Percentiles rank a stretch among this genome's conserved stretches.
phyloP scores from a whole-genome alignment of 2,329 filamentous ascomycete genomes.

The Endoconidiophora laricicola region DNA sequence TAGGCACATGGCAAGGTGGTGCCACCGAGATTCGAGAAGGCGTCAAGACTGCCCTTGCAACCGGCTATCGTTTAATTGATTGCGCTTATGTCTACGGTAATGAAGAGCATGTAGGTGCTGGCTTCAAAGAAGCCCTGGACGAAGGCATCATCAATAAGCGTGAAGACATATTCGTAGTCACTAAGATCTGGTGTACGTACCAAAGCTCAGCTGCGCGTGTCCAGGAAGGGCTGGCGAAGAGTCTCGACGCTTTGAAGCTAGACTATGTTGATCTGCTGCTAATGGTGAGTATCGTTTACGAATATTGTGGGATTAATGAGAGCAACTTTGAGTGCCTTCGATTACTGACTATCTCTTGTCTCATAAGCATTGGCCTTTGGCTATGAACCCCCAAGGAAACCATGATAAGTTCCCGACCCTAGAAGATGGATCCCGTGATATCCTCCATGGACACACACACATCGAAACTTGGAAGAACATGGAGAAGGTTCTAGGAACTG shows the following conservation, averaged over 20 bases:
- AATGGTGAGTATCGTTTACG: slow-evolving; percentile 28
- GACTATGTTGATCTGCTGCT: slow-evolving; percentile 72
- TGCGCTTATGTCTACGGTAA: slow-evolving; percentile 65
- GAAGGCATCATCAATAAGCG: slow-evolving; percentile 46
- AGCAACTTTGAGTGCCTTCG: no score
- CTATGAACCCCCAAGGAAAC: slow-evolving; percentile 64
- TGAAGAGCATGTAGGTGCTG: slow-evolving; percentile 67
- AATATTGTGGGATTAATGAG: no score
- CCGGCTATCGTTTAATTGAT: slow-evolving; percentile 47
- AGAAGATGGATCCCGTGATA: slow-evolving; percentile 56
- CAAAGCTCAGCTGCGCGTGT: slow-evolving; percentile 38
- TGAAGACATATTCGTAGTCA: slow-evolving; percentile 67
- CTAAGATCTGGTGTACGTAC: slow-evolving; percentile 75
- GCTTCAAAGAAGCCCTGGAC: slow-evolving; percentile 54
- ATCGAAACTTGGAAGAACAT: slow-evolving; percentile 26
- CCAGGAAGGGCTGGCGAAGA: slow-evolving; percentile 54
- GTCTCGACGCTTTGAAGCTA: slow-evolving; percentile 54
- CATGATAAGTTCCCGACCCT: slow-evolving; percentile 60
- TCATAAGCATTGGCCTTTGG: slow-evolving; percentile 55
- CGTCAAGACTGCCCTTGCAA: slow-evolving; percentile 40
- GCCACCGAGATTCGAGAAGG: slow-evolving; percentile 41
- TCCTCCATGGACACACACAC: slow-evolving; percentile 52
- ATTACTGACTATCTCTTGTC: no score
- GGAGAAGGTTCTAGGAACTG: slow-evolving; percentile 23
- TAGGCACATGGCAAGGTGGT: slow-evolving; percentile 49